Percentiles rank a stretch among this genome's conserved stretches.
Conservation (phyloP, 2,329 filamentous ascomycete species). For the Alternaria brassicicola region DNA sequence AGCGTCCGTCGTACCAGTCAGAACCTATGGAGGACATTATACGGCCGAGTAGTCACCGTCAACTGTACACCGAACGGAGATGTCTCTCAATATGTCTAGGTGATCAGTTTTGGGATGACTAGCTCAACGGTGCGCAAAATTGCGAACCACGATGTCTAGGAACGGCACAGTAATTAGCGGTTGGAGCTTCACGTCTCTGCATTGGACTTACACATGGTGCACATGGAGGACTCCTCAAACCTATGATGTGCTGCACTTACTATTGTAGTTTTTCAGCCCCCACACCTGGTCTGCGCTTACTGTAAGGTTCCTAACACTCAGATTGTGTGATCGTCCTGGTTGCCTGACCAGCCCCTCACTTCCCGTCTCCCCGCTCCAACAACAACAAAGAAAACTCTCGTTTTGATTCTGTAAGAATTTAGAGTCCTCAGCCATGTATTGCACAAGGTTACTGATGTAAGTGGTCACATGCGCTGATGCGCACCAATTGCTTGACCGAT, state of each 20-base stretch:
- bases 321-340: neutral
- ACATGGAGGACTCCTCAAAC: neutral
- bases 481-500: neutral
- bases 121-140: neutral
- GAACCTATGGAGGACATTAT: neutral
- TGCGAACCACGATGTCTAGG: neutral
- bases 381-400: neutral
- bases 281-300: neutral
- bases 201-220: neutral
- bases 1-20: neutral
- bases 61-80: neutral
- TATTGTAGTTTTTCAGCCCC: neutral
- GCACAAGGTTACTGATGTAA: neutral
- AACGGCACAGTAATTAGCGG: neutral
- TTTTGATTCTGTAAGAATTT: neutral
- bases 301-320: neutral
- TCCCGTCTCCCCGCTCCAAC: neutral
- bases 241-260: neutral
- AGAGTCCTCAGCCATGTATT: neutral
- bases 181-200: neutral
- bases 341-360: neutral
- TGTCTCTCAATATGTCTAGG: too few species aligned
- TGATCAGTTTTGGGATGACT: accelerated
- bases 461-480: neutral
- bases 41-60: neutral